Percentiles rank a stretch among this genome's conserved stretches.
Conservation (phyloP, 257 asterid genomes). For the Galeopsis tetrahit region DNA sequence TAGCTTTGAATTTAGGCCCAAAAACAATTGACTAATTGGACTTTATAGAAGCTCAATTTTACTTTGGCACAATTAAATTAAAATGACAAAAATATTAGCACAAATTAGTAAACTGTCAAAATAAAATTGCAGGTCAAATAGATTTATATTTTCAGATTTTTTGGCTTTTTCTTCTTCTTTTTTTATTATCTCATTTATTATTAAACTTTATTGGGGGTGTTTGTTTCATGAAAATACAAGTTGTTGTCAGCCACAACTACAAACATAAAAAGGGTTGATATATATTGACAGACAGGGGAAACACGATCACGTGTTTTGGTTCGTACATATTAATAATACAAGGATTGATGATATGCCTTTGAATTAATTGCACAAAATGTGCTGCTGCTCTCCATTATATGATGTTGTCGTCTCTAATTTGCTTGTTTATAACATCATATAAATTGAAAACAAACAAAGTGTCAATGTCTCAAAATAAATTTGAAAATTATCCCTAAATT, state of each 20-base stretch:
- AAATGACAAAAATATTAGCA: background rate
- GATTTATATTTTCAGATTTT: too few relatives aligned
- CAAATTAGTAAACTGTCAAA: background rate
- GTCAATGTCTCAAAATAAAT: background rate
- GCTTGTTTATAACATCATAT: background rate
- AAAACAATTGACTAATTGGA: background rate
- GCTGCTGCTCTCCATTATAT: background rate
- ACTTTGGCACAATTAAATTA: too few relatives aligned
- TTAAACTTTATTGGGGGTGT: too few relatives aligned
- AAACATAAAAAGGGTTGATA: constrained; percentile 7
- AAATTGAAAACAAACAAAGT: background rate
- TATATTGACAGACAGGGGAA: constrained; percentile 18
- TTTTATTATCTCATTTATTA: too few relatives aligned
- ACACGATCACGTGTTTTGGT: constrained; percentile 26
- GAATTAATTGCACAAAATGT: constrained; percentile 18
- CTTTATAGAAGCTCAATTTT: too few relatives aligned
- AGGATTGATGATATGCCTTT: background rate
- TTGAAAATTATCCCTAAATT: too few relatives aligned
- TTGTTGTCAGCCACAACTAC: background rate
- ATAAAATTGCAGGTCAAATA: too few relatives aligned
- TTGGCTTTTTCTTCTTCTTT: too few relatives aligned
- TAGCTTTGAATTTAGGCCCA: background rate
- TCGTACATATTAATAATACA: background rate
- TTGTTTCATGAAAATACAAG: background rate
- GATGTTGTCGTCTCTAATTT: background rate